Evolutionary conservation across 371 early-diverging fungal genomes (phyloP).

Genomic region (Globomyces sp.): DNA sequence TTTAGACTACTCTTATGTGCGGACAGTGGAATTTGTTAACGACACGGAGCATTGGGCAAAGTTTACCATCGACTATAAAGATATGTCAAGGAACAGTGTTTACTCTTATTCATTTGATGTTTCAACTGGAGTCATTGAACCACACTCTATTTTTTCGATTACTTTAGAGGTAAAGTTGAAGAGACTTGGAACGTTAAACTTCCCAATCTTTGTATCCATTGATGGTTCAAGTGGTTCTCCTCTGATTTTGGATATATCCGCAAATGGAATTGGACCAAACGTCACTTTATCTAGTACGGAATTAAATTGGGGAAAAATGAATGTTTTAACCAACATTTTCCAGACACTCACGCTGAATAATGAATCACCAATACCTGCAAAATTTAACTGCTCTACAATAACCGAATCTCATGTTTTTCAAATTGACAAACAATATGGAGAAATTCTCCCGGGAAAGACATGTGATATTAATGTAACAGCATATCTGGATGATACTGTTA

Average conservation of each 20-base stretch:
- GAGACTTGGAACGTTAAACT: slow-evolving; percentile 43
- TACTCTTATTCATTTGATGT: slow-evolving; percentile 37
- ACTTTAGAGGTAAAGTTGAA: slow-evolving; percentile 37
- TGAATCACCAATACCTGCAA: slow-evolving; percentile 48
- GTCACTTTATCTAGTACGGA: slow-evolving; percentile 39
- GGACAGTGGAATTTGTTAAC: slow-evolving; percentile 39
- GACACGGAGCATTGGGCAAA: slow-evolving; percentile 40
- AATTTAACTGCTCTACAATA: slow-evolving; percentile 37
- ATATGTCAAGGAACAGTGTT: slow-evolving; percentile 39
- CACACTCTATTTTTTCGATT: slow-evolving; percentile 33
- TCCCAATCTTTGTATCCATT: slow-evolving; percentile 41
- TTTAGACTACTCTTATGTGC: slow-evolving; percentile 33
- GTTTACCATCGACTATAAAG: slow-evolving; percentile 42
- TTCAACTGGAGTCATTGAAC: slow-evolving; percentile 40
- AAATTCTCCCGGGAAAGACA: slow-evolving; percentile 33
- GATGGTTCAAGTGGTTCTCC: slow-evolving; percentile 37
- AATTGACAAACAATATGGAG: slow-evolving; percentile 35
- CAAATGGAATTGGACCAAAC: slow-evolving; percentile 50
- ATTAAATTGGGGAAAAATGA: slow-evolving; percentile 53
- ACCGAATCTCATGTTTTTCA: slow-evolving; percentile 41
- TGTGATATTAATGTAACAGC: slow-evolving; percentile 41
- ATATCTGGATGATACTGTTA: slow-evolving; percentile 48
- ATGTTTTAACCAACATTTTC: slow-evolving; percentile 36
- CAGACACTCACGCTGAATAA: slow-evolving; percentile 37
- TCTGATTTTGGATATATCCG: slow-evolving; percentile 40